Evolutionary conservation across 495 filamentous ascomycete species (phyloP).

Genomic region (Xylaria palmicola): DNA sequence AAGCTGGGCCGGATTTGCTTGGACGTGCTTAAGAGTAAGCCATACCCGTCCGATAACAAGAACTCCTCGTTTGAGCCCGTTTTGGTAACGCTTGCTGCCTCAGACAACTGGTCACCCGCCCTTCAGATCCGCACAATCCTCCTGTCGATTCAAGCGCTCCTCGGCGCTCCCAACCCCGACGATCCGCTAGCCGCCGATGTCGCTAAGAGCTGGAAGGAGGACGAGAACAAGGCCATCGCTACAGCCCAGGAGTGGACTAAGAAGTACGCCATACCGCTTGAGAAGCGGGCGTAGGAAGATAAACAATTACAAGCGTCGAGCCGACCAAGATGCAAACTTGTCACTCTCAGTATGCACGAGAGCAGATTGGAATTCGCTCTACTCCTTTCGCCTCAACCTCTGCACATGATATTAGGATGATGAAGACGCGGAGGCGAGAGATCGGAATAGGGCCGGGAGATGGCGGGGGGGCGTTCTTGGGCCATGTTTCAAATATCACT

Average conservation of each 20-base stretch:
- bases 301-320: not conserved
- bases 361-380: too few species aligned
- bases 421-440: not conserved
- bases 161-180: slow-evolving; percentile 96
- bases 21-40: slow-evolving; percentile 92
- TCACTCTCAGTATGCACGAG: too few species aligned
- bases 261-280: slow-evolving; percentile 56
- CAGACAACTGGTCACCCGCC: slow-evolving; percentile 98
- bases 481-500: not conserved
- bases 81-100: slow-evolving; percentile 8
- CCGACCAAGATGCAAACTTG: not conserved
- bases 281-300: slow-evolving; percentile 8
- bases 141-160: slow-evolving; percentile 92
- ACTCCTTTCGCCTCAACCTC: too few species aligned
- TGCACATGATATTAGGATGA: not conserved
- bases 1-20: slow-evolving; percentile 95
- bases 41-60: slow-evolving; percentile 15
- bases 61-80: not conserved
- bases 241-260: slow-evolving; percentile 88
- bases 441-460: not conserved
- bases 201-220: slow-evolving; percentile 96
- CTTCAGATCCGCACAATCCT: slow-evolving; percentile 97
- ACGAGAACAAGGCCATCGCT: slow-evolving; percentile 85
- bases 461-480: not conserved
- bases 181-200: slow-evolving; percentile 96